phyloP scores from a whole-genome alignment of 1,284 basidiomycete species.

The Sanghuangporus baumii region DNA sequence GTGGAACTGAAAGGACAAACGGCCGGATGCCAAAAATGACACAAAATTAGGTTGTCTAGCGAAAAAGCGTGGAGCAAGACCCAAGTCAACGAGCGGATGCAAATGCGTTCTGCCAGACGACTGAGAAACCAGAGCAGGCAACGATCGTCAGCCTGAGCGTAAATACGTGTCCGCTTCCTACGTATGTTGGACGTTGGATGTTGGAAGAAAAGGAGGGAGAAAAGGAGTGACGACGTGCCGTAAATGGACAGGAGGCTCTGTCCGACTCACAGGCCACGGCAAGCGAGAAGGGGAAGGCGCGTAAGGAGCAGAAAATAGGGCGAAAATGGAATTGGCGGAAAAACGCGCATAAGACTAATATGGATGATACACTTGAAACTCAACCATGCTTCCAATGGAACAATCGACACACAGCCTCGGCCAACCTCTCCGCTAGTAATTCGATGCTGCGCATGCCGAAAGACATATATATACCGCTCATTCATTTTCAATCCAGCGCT shows the following conservation, averaged over 20 bases:
- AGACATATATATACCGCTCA: background rate
- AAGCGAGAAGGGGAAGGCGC: conserved; percentile 16
- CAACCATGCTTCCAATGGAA: conserved; percentile 13
- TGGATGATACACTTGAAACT: conserved; percentile 15
- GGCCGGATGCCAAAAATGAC: conserved; percentile 3
- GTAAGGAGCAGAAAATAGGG: conserved; percentile 15
- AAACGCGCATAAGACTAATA: conserved; percentile 12
- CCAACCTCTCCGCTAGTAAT: conserved; percentile 6
- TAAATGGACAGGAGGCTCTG: conserved; percentile 21
- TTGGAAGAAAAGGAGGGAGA: conserved; percentile 18
- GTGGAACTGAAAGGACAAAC: background rate
- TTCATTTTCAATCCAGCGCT: background rate
- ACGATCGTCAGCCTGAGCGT: background rate
- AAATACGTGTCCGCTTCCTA: background rate
- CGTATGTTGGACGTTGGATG: conserved; percentile 17
- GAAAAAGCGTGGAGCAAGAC: background rate
- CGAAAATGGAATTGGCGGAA: conserved; percentile 15
- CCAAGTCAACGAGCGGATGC: background rate
- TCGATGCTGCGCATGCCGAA: background rate
- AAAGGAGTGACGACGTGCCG: conserved; percentile 5
- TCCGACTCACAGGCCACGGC: conserved; percentile 28
- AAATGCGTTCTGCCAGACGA: background rate
- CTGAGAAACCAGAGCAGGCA: background rate
- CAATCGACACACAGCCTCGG: conserved; percentile 12
- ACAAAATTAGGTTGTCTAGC: conserved; percentile 6